Base-by-base conservation (phyloP, 2,329 filamentous ascomycete genomes). In the Fusarium humuli region DNA sequence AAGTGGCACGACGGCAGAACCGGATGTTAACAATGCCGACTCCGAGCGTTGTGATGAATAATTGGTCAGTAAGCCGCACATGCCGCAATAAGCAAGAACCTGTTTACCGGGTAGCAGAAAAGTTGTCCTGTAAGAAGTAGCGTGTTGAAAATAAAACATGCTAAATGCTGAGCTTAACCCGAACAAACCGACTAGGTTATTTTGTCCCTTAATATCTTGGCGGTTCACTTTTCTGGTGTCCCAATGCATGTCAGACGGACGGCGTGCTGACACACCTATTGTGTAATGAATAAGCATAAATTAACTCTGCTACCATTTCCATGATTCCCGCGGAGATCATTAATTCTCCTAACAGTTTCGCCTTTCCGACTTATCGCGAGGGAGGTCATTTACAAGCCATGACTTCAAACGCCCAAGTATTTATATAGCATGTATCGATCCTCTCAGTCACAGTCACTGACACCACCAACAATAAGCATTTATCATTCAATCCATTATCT, bases 401-500 rank as follows among this genome's bases (percentile, higher is more conserved):
- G 34, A 10, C 18, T n/a, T 37, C 18, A 37, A n/a, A 10, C 7
- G 3, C 4, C 18, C 10, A n/a, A 37, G 18, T n/a, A 37, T 37
- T 11, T 29, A 37, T 37, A 37, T 37, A 12, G 34, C 18, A 5
- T 7, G 34, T n/a, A 37, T 37, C 18, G 11, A 18, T 37, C 34
- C 10, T 37, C 18, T n/a, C 10, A 7, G 6, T 0, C 10, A 3
- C 29, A 7, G 6, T 37, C 6, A n/a, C 18, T 1, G n/a, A 37
- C 6, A 10, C 4, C 7, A 37, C 2, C 18, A n/a, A 37, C 2
- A 37, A n/a, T 6, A 37, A n/a, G 7, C 18, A 12, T 12, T 37
- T 10, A 7, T n/a, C 34, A 12, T 4, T 37, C 10, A 37, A 37
- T 12, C 18, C 7, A n/a, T 12, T 4, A n/a, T 37, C 10, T 0